Conservation (phyloP, 768 basidiomycete species). For the Fomitopsis serialis region DNA sequence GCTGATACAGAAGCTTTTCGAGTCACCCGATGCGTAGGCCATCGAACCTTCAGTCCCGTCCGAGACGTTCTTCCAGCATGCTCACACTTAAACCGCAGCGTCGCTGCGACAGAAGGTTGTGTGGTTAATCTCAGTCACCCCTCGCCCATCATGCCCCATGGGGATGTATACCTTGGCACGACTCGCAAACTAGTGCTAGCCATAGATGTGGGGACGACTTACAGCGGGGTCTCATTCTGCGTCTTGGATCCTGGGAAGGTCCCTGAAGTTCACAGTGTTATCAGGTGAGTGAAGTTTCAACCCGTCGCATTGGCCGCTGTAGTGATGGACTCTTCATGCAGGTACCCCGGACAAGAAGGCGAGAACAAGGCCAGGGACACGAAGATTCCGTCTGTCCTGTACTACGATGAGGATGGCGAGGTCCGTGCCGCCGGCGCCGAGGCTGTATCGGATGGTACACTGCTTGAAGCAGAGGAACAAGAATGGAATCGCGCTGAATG, state of each 20-base stretch:
- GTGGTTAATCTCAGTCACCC: background rate
- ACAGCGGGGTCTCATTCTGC: conserved; percentile 43
- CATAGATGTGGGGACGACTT: conserved; percentile 50
- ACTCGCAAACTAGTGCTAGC: conserved; percentile 41
- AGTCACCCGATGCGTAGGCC: no score
- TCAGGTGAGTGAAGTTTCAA: conserved; percentile 10
- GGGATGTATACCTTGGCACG: conserved; percentile 32
- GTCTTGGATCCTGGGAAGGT: conserved; percentile 32
- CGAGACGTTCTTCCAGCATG: no score
- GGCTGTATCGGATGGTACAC: conserved; percentile 15
- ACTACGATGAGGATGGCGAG: conserved; percentile 35
- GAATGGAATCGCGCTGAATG: conserved; percentile 21
- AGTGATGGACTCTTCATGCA: conserved; percentile 1
- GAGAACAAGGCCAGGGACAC: conserved; percentile 27
- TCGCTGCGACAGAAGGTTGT: no score
- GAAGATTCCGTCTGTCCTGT: conserved; percentile 46
- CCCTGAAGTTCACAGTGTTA: conserved; percentile 40
- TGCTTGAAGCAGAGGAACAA: background rate
- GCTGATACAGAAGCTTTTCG: no score
- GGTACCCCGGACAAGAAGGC: conserved; percentile 38
- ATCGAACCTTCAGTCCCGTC: no score
- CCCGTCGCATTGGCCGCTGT: background rate
- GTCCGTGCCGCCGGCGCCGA: conserved; percentile 42
- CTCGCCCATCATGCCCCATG: background rate
- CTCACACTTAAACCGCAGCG: no score